Conservation (phyloP, 345 rosid genomes). For the Raphanus raphanistrum region DNA sequence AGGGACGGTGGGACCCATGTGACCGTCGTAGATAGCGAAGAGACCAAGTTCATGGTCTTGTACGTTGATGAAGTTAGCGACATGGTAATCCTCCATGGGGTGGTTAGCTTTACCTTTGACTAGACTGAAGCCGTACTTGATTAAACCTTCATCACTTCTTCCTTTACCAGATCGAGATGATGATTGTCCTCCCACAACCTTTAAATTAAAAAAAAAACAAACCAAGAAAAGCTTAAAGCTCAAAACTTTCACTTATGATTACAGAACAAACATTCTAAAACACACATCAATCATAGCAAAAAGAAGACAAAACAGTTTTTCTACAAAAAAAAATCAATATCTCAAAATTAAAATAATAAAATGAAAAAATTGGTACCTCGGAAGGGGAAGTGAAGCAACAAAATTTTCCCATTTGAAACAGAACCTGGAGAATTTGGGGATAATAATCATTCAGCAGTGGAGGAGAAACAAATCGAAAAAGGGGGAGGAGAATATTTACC, state of each 20-base stretch:
- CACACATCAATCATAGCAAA: background rate
- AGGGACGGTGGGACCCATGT: constrained; percentile 70
- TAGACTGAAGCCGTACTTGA: constrained; percentile 69
- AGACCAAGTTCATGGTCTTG: constrained; percentile 67
- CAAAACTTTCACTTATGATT: background rate
- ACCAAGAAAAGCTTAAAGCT: background rate
- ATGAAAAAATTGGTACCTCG: constrained; percentile 25
- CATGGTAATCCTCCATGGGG: constrained; percentile 87
- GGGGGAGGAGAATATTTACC: constrained; percentile 7
- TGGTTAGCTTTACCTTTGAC: constrained; percentile 81
- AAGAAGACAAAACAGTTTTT: background rate
- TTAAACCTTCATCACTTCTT: constrained; percentile 48
- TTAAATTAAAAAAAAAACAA: background rate
- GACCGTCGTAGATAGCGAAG: constrained; percentile 80
- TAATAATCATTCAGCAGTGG: background rate
- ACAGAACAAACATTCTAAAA: background rate
- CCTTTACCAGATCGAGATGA: constrained; percentile 71
- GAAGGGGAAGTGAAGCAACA: constrained; percentile 42
- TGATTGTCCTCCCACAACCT: constrained; percentile 57
- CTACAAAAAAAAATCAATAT: background rate
- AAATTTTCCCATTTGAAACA: constrained; percentile 35
- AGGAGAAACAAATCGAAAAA: background rate
- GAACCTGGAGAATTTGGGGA: background rate
- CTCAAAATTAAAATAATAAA: background rate
- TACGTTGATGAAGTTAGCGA: constrained; percentile 58